Percentiles rank a stretch among this genome's conserved stretches.
phyloP scores from a whole-genome alignment of 176 grass and related monocot genomes.

The Thalia dealbata region DNA sequence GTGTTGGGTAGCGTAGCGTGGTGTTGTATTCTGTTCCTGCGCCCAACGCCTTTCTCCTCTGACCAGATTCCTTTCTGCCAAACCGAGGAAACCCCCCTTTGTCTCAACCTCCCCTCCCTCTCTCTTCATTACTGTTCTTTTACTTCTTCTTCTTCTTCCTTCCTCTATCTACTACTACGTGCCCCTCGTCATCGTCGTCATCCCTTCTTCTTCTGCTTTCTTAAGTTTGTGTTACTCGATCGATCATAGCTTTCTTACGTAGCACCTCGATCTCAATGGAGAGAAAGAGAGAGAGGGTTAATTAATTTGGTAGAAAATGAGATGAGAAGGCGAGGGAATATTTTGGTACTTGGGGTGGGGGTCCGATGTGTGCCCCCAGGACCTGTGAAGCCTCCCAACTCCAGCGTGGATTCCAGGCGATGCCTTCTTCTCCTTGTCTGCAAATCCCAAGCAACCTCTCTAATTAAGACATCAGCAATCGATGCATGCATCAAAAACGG shows the following conservation, averaged over 20 bases:
- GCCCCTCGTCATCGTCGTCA: too few species aligned
- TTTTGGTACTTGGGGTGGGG: conserved; percentile 6
- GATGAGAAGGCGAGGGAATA: not conserved
- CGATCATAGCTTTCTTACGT: too few species aligned
- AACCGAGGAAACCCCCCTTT: conserved; percentile 16
- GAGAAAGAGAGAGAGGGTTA: too few species aligned
- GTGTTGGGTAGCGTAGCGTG: not conserved
- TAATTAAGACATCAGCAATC: too few species aligned
- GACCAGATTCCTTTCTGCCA: conserved; percentile 20
- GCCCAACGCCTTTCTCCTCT: not conserved
- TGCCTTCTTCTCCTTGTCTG: not conserved
- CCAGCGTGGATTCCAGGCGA: too few species aligned
- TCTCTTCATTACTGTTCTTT: not conserved
- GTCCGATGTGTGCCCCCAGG: not conserved
- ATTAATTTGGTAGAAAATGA: too few species aligned
- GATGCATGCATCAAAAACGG: too few species aligned
- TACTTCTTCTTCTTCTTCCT: not conserved
- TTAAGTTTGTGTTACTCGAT: too few species aligned
- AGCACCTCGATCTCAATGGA: too few species aligned
- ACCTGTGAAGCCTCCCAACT: not conserved
- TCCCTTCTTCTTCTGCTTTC: too few species aligned
- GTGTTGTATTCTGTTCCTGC: conserved; percentile 5
- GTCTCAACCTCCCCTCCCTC: not conserved
- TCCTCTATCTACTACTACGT: too few species aligned
- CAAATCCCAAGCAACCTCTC: not conserved